Conservation (phyloP, 164 flowering plant genomes). For the Tinospora cordifolia region DNA sequence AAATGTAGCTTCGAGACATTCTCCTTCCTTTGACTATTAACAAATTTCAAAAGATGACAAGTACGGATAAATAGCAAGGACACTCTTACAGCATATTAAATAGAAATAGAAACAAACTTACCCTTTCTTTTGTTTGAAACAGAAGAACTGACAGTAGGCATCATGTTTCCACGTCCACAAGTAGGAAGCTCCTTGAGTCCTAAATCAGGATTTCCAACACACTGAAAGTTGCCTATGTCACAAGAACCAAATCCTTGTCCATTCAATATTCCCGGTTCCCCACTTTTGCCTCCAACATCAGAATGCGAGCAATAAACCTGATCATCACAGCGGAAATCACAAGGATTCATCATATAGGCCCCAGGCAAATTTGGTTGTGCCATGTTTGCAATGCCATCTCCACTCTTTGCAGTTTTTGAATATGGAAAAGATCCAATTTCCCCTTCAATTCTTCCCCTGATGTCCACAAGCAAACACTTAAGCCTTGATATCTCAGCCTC, state of each 20-base stretch:
- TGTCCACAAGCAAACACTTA: constrained; percentile 89
- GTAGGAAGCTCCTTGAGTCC: constrained; percentile 33
- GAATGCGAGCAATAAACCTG: constrained; percentile 60
- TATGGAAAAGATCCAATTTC: constrained; percentile 96
- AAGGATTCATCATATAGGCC: constrained; percentile 52
- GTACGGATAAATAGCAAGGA: neutral
- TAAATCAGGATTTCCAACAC: constrained; percentile 32
- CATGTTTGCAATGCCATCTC: constrained; percentile 21
- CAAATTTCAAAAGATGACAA: neutral
- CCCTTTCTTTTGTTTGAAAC: constrained; percentile 48
- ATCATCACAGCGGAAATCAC: constrained; percentile 69
- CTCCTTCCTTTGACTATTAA: neutral
- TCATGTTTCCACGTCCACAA: constrained; percentile 29
- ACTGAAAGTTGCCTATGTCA: constrained; percentile 56
- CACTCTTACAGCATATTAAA: neutral
- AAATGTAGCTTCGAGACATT: neutral
- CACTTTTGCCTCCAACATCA: constrained; percentile 33
- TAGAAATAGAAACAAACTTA: constrained; percentile 16
- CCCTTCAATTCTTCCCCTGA: constrained; percentile 95
- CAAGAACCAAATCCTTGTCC: constrained; percentile 50
- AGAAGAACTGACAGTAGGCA: constrained; percentile 25
- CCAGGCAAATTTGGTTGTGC: constrained; percentile 23
- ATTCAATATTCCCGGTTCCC: constrained; percentile 28
- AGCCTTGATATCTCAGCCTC: constrained; percentile 87
- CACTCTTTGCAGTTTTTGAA: constrained; percentile 33